Evolutionary conservation across 257 asterid species (phyloP), one percentile per base, ranked within the genome.

Genomic region (Solanum megistacrolobum): DNA sequence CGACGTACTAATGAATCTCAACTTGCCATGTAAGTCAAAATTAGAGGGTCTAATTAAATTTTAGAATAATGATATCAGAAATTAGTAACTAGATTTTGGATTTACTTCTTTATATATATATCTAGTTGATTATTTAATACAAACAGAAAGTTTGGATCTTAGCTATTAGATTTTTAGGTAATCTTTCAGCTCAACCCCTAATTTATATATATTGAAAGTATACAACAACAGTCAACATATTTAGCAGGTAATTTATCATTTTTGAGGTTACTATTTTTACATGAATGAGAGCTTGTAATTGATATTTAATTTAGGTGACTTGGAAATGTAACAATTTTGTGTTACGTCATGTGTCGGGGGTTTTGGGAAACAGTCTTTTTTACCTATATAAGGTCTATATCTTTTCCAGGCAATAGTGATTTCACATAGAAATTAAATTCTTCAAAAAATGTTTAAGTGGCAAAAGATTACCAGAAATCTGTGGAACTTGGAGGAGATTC

Each of bases 401-500:
- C 14, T 6, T 60, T 60, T 21, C 29, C 1, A 4, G 2, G 48
- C 48, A 41, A 41, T 3, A 41, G 14, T 11, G 14, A 41, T 41
- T 41, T 41, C 48, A 41, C 5, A 69, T 74, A 74, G 4, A 84
- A 20, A 11, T 11, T 13, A 12, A 16, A 81, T 2, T n/a, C 3
- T 41, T 39, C 11, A 16, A 48, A 85, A 85, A 71, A 32, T 4
- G 27, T 38, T 39, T 1, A 39, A 73, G 85, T 1, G 20, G 6
- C 34, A 39, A 29, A 13, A 34, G 65, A 31, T 23, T 89, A 94
- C 98, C 93, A 90, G 94, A 88, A 83, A 90, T 89, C 86, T 92
- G 86, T 38, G 96, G 98, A 69, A 95, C 91, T 7, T 75, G 94
- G 88, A 93, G 95, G 72, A 90, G 91, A 91, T 90, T 35, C 83